phyloP scores from a whole-genome alignment of 2,329 filamentous ascomycete species.

The Neonectria coccinea region DNA sequence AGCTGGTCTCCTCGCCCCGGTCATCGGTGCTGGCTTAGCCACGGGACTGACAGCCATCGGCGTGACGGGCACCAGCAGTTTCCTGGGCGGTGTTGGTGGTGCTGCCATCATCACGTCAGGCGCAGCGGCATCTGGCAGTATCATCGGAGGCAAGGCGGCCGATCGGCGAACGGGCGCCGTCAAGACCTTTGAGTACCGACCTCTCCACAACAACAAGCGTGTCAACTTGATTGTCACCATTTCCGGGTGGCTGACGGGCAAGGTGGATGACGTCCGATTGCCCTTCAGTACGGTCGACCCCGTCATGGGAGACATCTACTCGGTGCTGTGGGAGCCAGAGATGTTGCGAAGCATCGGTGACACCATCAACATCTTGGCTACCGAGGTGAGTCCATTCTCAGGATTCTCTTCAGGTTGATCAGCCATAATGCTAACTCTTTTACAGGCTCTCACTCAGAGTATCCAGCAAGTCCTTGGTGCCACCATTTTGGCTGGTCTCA shows the following conservation, averaged over 20 bases:
- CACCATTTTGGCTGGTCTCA: slow-evolving; percentile 87
- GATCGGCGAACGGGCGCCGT: slow-evolving; percentile 89
- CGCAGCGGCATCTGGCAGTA: slow-evolving; percentile 85
- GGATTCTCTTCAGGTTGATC: neutral
- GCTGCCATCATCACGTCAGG: slow-evolving; percentile 94
- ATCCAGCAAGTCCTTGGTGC: slow-evolving; percentile 94
- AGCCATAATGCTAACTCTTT: slow-evolving; percentile 6
- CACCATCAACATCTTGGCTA: slow-evolving; percentile 97
- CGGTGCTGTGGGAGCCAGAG: slow-evolving; percentile 96
- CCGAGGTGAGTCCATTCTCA: slow-evolving; percentile 75
- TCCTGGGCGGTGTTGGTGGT: slow-evolving; percentile 90
- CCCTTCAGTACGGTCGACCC: slow-evolving; percentile 97
- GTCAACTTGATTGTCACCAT: slow-evolving; percentile 96
- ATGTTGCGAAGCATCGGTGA: slow-evolving; percentile 98
- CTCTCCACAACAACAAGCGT: slow-evolving; percentile 96
- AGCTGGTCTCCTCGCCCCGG: slow-evolving; percentile 88
- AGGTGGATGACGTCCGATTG: slow-evolving; percentile 93
- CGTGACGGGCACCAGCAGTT: slow-evolving; percentile 86
- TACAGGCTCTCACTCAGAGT: slow-evolving; percentile 90
- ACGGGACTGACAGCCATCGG: slow-evolving; percentile 96
- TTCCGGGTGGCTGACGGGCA: slow-evolving; percentile 98
- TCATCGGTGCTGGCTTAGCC: slow-evolving; percentile 93
- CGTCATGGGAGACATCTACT: slow-evolving; percentile 98
- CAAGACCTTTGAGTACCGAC: slow-evolving; percentile 95
- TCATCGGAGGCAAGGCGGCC: slow-evolving; percentile 89